Evolutionary conservation across 441 rosid species (phyloP).

Genomic region (Cnidoscolus chayamansa): DNA sequence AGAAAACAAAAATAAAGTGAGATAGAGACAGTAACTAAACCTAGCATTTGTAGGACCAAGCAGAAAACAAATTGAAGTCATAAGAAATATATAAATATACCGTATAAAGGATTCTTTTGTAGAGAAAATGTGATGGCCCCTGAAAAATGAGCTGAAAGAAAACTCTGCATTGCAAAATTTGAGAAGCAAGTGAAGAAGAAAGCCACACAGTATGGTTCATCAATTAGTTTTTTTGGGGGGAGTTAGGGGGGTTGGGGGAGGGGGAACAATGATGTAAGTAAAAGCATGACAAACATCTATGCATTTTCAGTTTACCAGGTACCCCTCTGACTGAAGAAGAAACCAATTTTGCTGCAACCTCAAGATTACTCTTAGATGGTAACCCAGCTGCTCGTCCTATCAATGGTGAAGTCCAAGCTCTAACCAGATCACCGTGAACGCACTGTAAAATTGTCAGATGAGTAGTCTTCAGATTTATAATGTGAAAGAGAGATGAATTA

Average conservation of each 20-base stretch:
- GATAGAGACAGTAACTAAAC: neutral
- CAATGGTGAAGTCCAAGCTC: constrained; percentile 38
- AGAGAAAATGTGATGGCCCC: constrained; percentile 16
- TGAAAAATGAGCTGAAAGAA: constrained; percentile 26
- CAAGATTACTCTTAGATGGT: constrained; percentile 24
- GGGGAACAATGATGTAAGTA: neutral
- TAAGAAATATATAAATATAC: constrained; percentile 29
- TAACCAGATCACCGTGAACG: constrained; percentile 36
- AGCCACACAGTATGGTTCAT: neutral
- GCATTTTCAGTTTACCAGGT: constrained; percentile 38
- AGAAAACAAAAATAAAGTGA: neutral
- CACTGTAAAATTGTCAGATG: constrained; percentile 43
- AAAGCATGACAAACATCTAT: constrained; percentile 11
- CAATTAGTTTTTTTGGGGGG: no score
- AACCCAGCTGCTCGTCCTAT: constrained; percentile 26
- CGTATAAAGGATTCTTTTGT: constrained; percentile 29
- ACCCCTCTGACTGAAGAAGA: constrained; percentile 28
- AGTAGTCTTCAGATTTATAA: constrained; percentile 14
- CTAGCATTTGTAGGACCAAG: neutral
- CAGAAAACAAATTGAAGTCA: neutral
- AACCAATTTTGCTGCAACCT: constrained; percentile 29
- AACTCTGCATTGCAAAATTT: constrained; percentile 35
- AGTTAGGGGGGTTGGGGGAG: no score
- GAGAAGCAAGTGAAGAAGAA: constrained; percentile 7
- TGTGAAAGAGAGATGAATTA: constrained; percentile 1